phyloP scores from a whole-genome alignment of 306 rosid genomes.

The Phaseolus lunatus region DNA sequence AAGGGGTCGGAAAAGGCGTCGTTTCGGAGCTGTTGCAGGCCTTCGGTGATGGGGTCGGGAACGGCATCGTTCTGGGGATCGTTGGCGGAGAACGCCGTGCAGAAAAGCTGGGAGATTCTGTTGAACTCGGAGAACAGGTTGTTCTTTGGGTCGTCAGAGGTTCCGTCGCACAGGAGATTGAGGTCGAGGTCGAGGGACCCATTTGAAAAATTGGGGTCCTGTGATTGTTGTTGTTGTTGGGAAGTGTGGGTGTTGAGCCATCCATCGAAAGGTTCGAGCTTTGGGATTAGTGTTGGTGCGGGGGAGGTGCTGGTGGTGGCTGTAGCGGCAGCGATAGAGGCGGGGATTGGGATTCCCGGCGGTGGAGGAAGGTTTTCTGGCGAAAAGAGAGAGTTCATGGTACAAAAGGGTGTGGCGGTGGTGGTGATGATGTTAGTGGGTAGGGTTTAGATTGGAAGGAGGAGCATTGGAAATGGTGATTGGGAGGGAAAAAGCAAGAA shows the following conservation, averaged over 20 bases:
- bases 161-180: conserved; percentile 35
- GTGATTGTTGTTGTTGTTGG: conserved; percentile 5
- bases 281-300: conserved; percentile 70
- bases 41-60: background rate
- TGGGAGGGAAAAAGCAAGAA: background rate
- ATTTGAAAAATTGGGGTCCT: conserved; percentile 35
- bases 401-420: background rate
- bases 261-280: conserved; percentile 74
- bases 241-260: conserved; percentile 33
- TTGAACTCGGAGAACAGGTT: conserved; percentile 59
- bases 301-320: background rate
- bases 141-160: conserved; percentile 24
- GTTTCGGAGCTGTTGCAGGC: conserved; percentile 12
- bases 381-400: conserved; percentile 64
- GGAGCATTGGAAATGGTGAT: background rate
- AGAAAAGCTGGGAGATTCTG: conserved; percentile 68
- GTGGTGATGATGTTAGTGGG: background rate
- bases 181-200: conserved; percentile 20
- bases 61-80: background rate
- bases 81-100: conserved; percentile 55
- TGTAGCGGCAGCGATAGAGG: background rate
- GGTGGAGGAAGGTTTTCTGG: conserved; percentile 58
- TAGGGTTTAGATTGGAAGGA: conserved; percentile 7
- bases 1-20: conserved; percentile 19
- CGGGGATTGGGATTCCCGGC: conserved; percentile 37